Evolutionary conservation across 805 yeast species (phyloP), one percentile per base, ranked within the genome.

Genomic region (Hanseniaspora osmophila): DNA sequence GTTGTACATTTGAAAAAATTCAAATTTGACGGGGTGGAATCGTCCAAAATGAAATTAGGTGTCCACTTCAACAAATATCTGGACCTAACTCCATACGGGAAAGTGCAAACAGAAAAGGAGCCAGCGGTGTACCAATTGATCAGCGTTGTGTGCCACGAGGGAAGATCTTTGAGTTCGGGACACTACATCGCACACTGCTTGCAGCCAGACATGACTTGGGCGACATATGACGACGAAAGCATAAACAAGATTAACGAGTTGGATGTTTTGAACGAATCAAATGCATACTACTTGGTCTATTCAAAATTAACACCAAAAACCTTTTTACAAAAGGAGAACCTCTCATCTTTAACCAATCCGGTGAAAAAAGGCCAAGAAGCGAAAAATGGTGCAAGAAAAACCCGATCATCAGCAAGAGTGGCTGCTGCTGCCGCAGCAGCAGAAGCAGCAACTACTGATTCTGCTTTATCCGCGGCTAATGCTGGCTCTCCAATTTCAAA

Each of bases 201-300:
- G 50, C 96, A 88, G 62, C 95, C 96, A 1, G 92, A 84, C 62
- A 90, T 87, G 1, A 65, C 81, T 1, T 92, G 97, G 98, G 80
- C 86, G 29, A 80, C 86, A 10, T 92, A 90, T 62, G 97, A 92
- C 59, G 98, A 92, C 60, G 98, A 92, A 56, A 77, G 80, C 56
- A 78, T 85, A 52, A 82, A 84, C 56, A 70, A 69, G 48, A 78
- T 84, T 45, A 70, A 80, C 33, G 92, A 84, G 55, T 70, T 75
- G 47, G 77, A 74, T 40, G 95, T 85, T 2, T 67, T 86, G 51
- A 75, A 76, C 52, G 95, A 90, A 56, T 84, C 90, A 12, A 77
- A 86, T 33, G 97, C 97, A 5, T 92, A 92, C 64, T 88, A 88
- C 49, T 70, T 92, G 62, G 68, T 92, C 17, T 92, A 92, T 64